A percentile compares a stretch with the other conserved stretches of the same genome.
phyloP scores from a whole-genome alignment of 495 filamentous ascomycete genomes.

The Hypoxylon trugodes region DNA sequence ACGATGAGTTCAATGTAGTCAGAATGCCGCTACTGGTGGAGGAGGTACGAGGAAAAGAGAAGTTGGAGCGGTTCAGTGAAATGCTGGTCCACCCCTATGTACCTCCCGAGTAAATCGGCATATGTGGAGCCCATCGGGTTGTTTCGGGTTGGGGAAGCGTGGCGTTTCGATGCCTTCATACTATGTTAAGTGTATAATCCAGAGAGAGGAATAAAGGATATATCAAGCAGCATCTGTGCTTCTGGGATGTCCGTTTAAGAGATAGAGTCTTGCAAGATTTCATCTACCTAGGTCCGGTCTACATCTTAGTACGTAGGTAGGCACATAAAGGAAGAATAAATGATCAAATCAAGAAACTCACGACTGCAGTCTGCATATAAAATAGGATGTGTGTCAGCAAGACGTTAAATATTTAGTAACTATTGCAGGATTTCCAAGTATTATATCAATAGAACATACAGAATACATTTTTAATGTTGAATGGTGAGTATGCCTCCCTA shows the following conservation, averaged over 20 bases:
- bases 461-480: too few species aligned
- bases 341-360: too few species aligned
- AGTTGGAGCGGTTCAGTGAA: slow-evolving; percentile 89
- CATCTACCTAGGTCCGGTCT: too few species aligned
- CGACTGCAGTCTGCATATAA: too few species aligned
- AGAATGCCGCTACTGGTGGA: slow-evolving; percentile 96
- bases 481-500: too few species aligned
- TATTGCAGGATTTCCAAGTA: too few species aligned
- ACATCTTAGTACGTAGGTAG: too few species aligned
- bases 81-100: slow-evolving; percentile 89
- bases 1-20: slow-evolving; percentile 99
- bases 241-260: background rate
- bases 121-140: slow-evolving; percentile 23
- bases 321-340: too few species aligned
- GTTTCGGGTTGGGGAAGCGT: slow-evolving; percentile 19
- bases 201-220: slow-evolving; percentile 6
- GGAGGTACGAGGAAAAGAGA: slow-evolving; percentile 95
- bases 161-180: slow-evolving; percentile 26
- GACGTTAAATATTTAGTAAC: too few species aligned
- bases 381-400: too few species aligned
- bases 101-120: slow-evolving; percentile 66
- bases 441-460: too few species aligned
- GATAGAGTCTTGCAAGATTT: too few species aligned
- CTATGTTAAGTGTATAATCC: background rate
- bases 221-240: background rate